A percentile compares a stretch with the other conserved stretches of the same genome.
phyloP scores from a whole-genome alignment of 2,329 filamentous ascomycete genomes.

The Fusarium goolgardi region DNA sequence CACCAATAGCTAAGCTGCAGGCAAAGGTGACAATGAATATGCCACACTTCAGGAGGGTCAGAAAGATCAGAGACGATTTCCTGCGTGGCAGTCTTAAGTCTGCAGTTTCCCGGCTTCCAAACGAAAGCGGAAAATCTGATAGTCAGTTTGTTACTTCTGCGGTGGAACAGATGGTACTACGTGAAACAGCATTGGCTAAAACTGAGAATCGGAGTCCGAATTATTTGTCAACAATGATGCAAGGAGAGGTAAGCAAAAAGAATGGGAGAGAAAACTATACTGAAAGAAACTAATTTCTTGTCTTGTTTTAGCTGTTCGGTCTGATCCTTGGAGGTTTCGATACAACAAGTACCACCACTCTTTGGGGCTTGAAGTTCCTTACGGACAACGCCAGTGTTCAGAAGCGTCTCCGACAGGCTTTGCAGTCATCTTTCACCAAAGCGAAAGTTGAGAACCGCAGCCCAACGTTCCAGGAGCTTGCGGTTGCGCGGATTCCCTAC shows the following conservation, averaged over 20 bases:
- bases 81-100: background rate
- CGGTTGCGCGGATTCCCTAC: background rate
- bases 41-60: background rate
- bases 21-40: background rate
- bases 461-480: background rate
- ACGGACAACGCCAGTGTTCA: background rate
- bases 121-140: rapidly evolving
- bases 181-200: background rate
- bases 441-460: background rate
- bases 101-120: background rate
- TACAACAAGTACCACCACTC: background rate
- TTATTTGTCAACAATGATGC: background rate
- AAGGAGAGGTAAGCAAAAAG: background rate
- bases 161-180: background rate
- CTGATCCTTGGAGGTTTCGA: background rate
- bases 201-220: background rate
- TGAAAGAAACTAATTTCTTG: background rate
- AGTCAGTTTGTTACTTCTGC: background rate
- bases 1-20: background rate
- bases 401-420: background rate
- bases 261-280: rapidly evolving
- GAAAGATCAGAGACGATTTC: background rate
- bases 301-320: background rate
- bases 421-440: background rate
- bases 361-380: background rate